Evolutionary conservation across 1,284 basidiomycete genomes (phyloP).

Genomic region (Cryptococcus wingfieldii): DNA sequence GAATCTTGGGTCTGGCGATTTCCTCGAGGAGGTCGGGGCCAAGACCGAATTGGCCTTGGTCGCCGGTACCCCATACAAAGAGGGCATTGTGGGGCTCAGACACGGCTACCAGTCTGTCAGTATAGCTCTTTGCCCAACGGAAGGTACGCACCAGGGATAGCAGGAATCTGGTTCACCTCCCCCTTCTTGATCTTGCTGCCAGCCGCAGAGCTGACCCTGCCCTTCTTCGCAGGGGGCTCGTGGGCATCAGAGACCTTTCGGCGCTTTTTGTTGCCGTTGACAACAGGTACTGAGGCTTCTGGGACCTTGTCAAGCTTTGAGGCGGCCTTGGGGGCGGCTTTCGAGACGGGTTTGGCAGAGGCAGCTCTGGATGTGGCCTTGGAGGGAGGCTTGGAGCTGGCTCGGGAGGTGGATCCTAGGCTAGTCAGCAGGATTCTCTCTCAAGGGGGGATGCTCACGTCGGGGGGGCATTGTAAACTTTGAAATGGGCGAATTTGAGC

Average conservation of each 20-base stretch:
- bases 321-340: constrained; percentile 9
- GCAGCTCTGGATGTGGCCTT: constrained; percentile 3
- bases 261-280: constrained; percentile 8
- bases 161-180: constrained; percentile 30
- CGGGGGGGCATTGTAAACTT: constrained; percentile 19
- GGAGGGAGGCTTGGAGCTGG: constrained; percentile 7
- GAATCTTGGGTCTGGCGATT: constrained; percentile 65
- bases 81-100: constrained; percentile 45
- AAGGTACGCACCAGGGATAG: constrained; percentile 25
- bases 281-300: constrained; percentile 3
- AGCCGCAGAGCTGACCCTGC: constrained; percentile 16
- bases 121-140: not conserved
- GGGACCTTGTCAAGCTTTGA: constrained; percentile 6
- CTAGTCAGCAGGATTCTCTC: constrained; percentile 1
- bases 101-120: not conserved
- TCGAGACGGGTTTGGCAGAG: constrained; percentile 13
- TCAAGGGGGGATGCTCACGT: constrained; percentile 13
- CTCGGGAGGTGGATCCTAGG: not conserved
- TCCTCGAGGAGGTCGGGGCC: constrained; percentile 65
- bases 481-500: too few species aligned
- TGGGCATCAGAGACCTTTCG: constrained; percentile 11
- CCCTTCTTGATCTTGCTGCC: constrained; percentile 20
- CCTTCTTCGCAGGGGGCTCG: constrained; percentile 20
- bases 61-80: constrained; percentile 79
- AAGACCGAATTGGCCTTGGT: constrained; percentile 83